Evolutionary conservation across 2,329 filamentous ascomycete genomes (phyloP).

Genomic region (Fusarium tupiense): DNA sequence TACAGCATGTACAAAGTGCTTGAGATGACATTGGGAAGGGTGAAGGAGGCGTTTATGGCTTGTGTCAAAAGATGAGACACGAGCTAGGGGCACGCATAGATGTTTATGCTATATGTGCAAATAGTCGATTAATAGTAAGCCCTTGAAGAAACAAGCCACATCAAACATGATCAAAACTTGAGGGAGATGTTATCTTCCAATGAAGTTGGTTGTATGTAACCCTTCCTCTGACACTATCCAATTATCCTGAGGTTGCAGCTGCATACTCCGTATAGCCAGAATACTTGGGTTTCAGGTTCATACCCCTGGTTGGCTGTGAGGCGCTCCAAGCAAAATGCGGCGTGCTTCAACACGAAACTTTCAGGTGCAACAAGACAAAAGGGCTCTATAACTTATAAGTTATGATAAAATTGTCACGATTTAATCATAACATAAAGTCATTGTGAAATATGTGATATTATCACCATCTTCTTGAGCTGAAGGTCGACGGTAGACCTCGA

Average conservation of each 20-base stretch:
- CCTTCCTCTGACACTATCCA: neutral
- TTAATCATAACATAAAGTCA: neutral
- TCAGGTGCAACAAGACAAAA: neutral
- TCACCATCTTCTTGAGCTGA: neutral
- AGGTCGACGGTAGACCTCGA: too few species aligned
- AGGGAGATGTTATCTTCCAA: constrained; percentile 10
- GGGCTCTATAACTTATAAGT: neutral
- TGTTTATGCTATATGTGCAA: constrained; percentile 13
- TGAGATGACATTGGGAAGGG: constrained; percentile 28
- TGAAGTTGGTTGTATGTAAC: neutral
- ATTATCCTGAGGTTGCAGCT: constrained; percentile 9
- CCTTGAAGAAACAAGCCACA: constrained; percentile 20
- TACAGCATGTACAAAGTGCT: constrained; percentile 18
- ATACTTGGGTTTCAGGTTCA: constrained; percentile 25
- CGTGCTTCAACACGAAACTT: constrained; percentile 17
- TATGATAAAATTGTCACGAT: neutral
- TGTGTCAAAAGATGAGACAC: constrained; percentile 34
- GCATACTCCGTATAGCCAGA: neutral
- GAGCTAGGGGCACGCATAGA: constrained; percentile 15
- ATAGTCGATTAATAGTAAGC: constrained; percentile 27
- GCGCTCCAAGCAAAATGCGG: constrained; percentile 16
- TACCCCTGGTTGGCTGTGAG: constrained; percentile 17
- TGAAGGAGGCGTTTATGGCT: constrained; percentile 27
- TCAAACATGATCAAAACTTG: constrained; percentile 14
- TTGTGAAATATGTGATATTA: neutral